A percentile compares a stretch with the other conserved stretches of the same genome.
Evolutionary conservation across 106 monocot genomes (phyloP).

Genomic region (Ottelia alismoides): DNA sequence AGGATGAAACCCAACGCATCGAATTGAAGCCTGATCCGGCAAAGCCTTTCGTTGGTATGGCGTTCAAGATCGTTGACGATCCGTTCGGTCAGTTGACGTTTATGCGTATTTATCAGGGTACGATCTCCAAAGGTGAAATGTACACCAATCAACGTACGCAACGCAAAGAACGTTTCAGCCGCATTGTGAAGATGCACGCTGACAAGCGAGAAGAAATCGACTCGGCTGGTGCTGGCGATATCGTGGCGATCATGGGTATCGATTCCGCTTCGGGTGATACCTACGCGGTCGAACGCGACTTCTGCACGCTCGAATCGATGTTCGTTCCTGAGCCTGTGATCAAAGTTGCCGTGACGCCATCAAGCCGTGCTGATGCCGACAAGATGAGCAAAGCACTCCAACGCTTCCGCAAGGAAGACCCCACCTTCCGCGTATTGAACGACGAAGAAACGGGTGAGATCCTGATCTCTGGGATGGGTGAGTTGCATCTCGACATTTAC

Average conservation of each 20-base stretch:
- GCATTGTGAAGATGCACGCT: too few relatives aligned
- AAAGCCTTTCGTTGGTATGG: slow-evolving; percentile 86
- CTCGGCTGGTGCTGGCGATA: too few relatives aligned
- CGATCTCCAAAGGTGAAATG: slow-evolving; percentile 78
- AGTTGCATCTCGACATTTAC: background rate
- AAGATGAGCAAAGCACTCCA: background rate
- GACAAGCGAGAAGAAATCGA: too few relatives aligned
- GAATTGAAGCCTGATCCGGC: slow-evolving; percentile 61
- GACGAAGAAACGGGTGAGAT: background rate
- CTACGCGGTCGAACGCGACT: background rate
- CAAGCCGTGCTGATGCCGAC: background rate
- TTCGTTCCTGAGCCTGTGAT: background rate
- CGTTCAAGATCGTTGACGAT: slow-evolving; percentile 96
- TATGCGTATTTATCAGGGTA: slow-evolving; percentile 90
- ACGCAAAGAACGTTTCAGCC: too few relatives aligned
- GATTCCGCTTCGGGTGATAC: background rate
- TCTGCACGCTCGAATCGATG: background rate
- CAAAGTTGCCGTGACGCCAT: background rate
- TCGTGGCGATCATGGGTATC: too few relatives aligned
- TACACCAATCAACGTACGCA: too few relatives aligned
- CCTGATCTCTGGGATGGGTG: background rate
- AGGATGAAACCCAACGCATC: slow-evolving; percentile 84
- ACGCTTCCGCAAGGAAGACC: background rate
- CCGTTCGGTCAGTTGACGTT: slow-evolving; percentile 97
- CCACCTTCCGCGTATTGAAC: background rate